Evolutionary conservation across 1,139 yeast species (phyloP).

Genomic region (Kurtzmaniella natalensis): DNA sequence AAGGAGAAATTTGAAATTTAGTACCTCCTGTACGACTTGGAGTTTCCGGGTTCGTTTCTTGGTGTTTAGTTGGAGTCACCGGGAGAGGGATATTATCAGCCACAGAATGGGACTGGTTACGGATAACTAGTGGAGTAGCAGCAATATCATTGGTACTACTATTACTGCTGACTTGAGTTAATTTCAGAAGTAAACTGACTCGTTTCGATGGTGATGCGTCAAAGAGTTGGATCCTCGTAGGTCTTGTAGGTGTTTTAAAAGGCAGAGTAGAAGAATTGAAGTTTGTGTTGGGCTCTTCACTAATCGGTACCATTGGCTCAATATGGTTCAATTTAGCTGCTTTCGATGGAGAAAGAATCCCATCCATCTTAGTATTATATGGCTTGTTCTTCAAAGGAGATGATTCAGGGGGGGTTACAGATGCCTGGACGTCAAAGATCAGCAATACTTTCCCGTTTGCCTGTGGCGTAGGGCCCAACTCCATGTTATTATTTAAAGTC

Average conservation of each 20-base stretch:
- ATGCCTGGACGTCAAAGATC: constrained; percentile 47
- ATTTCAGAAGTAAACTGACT: neutral
- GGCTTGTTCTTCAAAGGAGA: constrained; percentile 29
- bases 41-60: neutral
- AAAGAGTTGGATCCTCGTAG: neutral
- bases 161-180: neutral
- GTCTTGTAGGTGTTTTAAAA: constrained; percentile 1
- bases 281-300: too few species aligned
- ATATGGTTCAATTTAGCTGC: too few species aligned
- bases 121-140: constrained; percentile 1
- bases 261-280: too few species aligned
- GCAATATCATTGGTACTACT: neutral
- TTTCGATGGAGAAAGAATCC: too few species aligned
- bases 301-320: too few species aligned
- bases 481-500: too few species aligned
- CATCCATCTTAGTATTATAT: too few species aligned
- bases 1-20: constrained; percentile 38
- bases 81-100: too few species aligned
- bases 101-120: neutral
- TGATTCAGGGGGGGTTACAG: constrained; percentile 40
- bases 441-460: constrained; percentile 66
- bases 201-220: neutral
- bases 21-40: neutral
- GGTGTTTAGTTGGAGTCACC: constrained; percentile 7
- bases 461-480: constrained; percentile 76